A percentile compares a stretch with the other conserved stretches of the same genome.
These are phyloP conservation scores for Globisporangium alternatum DNA, from an alignment of 352 stramenopile species.

Conservation along the genomic window DNA sequence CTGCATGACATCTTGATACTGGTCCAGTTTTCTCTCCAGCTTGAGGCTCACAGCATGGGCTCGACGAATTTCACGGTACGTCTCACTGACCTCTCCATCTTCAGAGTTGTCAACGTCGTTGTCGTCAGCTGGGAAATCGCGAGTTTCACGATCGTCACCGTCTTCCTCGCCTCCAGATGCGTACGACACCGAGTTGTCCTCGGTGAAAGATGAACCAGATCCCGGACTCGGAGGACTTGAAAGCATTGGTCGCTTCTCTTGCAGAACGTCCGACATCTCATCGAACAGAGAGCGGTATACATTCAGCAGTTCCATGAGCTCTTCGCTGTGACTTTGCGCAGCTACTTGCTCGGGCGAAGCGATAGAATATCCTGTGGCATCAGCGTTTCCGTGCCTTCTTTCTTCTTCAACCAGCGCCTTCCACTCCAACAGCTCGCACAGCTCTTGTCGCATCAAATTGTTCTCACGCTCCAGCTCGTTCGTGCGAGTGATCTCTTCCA, in stretches of 20 bases:
- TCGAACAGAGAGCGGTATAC: conserved; percentile 68
- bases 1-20: conserved; percentile 69
- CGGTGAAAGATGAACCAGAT: conserved; percentile 64
- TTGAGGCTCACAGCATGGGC: conserved; percentile 53
- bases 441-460: conserved; percentile 57
- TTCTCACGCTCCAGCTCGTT: conserved; percentile 68
- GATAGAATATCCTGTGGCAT: conserved; percentile 16
- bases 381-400: conserved; percentile 30
- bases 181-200: conserved; percentile 65
- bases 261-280: conserved; percentile 50
- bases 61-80: conserved; percentile 58
- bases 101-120: conserved; percentile 36
- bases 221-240: conserved; percentile 44
- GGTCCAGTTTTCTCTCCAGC: conserved; percentile 67
- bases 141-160: conserved; percentile 31
- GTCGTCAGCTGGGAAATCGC: conserved; percentile 31
- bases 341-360: conserved; percentile 4
- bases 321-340: conserved; percentile 29
- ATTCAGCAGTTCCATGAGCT: conserved; percentile 60
- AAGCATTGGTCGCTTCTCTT: conserved; percentile 48
- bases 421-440: conserved; percentile 74
- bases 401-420: conserved; percentile 62
- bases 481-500: conserved; percentile 32
- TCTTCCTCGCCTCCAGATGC: conserved; percentile 34
- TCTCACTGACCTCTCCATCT: conserved; percentile 30